phyloP scores from a whole-genome alignment of 73 alveolate species.

The Paramecium biaurelia region DNA sequence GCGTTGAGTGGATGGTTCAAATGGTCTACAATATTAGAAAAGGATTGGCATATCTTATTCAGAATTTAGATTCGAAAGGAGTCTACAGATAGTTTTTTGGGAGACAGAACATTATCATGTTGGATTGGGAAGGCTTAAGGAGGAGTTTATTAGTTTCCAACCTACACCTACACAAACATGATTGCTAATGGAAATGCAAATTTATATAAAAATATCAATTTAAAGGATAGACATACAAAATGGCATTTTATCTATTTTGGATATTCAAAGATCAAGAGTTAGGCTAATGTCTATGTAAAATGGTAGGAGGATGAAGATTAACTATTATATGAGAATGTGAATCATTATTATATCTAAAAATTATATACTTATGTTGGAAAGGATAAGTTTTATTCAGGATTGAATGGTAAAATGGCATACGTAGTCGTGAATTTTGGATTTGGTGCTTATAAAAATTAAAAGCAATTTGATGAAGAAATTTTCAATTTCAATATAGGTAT shows the following conservation, averaged over 20 bases:
- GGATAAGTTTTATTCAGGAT: constrained; percentile 23
- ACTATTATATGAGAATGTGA: not conserved
- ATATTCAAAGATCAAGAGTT: not conserved
- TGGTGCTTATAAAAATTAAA: not conserved
- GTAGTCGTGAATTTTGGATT: not conserved
- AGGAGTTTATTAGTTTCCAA: constrained; percentile 19
- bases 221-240: not conserved
- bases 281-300: constrained; percentile 10
- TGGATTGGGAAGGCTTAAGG: constrained; percentile 1
- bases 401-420: constrained; percentile 12
- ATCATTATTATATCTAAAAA: not conserved
- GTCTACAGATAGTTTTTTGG: not conserved
- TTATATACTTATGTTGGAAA: not conserved
- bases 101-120: constrained; percentile 41
- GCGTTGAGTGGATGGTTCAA: constrained; percentile 35
- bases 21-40: not conserved
- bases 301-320: not conserved
- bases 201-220: not conserved
- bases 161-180: constrained; percentile 43
- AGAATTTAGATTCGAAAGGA: not conserved
- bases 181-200: constrained; percentile 39
- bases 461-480: not conserved
- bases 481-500: not conserved
- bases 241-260: constrained; percentile 34
- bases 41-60: constrained; percentile 24